Conservation (phyloP, 2,329 filamentous ascomycete species). For the Tolypocladium album region DNA sequence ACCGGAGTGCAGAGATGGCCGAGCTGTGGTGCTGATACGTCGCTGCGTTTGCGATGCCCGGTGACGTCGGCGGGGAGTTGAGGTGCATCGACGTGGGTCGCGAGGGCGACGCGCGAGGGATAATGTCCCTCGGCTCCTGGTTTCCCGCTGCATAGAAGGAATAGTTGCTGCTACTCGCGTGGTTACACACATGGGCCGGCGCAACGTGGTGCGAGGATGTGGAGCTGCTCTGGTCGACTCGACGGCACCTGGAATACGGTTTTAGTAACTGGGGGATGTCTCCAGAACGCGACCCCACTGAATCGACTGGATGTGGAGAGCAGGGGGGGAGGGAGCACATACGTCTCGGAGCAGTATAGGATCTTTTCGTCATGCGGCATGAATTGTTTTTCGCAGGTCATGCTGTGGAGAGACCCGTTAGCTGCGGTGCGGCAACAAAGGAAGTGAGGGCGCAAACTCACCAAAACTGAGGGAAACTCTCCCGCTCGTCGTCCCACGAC, state of each 20-base stretch:
- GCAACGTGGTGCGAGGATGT: slow-evolving; percentile 15
- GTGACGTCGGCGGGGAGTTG: slow-evolving; percentile 40
- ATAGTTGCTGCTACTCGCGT: slow-evolving; percentile 22
- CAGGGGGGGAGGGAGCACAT: slow-evolving; percentile 20
- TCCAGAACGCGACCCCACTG: not conserved
- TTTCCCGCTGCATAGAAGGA: slow-evolving; percentile 34
- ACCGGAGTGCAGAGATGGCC: slow-evolving; percentile 45
- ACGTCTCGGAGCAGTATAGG: slow-evolving; percentile 55
- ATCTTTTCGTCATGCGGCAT: slow-evolving; percentile 44
- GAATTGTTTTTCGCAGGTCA: slow-evolving; percentile 59
- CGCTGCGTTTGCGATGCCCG: slow-evolving; percentile 17
- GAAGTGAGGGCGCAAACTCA: slow-evolving; percentile 26
- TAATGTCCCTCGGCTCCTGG: slow-evolving; percentile 48
- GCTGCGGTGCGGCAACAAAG: not conserved
- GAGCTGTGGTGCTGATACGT: slow-evolving; percentile 30
- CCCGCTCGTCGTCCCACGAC: slow-evolving; percentile 45
- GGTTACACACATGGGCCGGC: slow-evolving; percentile 15
- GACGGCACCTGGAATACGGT: slow-evolving; percentile 34
- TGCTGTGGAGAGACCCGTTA: slow-evolving; percentile 28
- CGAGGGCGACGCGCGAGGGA: slow-evolving; percentile 53
- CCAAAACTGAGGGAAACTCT: slow-evolving; percentile 57
- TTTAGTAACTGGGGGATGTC: slow-evolving; percentile 8
- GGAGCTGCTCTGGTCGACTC: slow-evolving; percentile 36
- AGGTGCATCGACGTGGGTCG: slow-evolving; percentile 45
- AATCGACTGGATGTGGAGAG: not conserved